Base-by-base conservation (phyloP, 1,284 basidiomycete genomes). In the Meira miltonrushii region DNA sequence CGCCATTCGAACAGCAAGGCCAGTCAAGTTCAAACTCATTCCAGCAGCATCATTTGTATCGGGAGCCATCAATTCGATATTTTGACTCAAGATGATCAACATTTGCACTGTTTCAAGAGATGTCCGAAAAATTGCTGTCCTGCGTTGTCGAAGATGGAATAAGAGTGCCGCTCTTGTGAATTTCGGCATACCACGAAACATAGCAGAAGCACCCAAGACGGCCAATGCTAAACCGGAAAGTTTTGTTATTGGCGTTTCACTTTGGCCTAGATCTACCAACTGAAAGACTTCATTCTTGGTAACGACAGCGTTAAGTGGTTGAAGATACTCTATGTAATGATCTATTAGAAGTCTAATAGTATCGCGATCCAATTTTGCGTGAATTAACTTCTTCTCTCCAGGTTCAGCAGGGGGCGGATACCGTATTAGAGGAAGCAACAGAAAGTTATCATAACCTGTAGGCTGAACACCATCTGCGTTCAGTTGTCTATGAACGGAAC, bases 1-100 rank as follows among this genome's bases (percentile, higher is more conserved):
- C 12, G 46, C 46, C 46, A 48, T 48, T 48, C 46, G 2, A 13
- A 23, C 25, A 25, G 25, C 17, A 17, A 48, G 46, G 5, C 46
- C 46, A 21, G 46, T 48, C 21, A 48, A 23, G 12, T 48, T 48
- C 6, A 48, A 25, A 17, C 46, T 48, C 46, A 48, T 48, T 5
- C 46, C 46, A 13, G 46, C 17, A 9, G 46, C 17, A 48, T 48
- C 25, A 23, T 25, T 48, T 6, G 46, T 21, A 48, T 48, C 46
- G 12, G 46, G 46, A 25, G 17, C 25, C 25, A 48, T 13, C 7
- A 48, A 12, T 25, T 48, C 46, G 21, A 48, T 25, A 48, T 48
- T 48, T 25, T 12, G 17, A 48, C 46, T 48, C 12, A 48, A 19
- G 12, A 48, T 13, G 12, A 48, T n/a, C 6, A 48, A 25, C 5